Evolutionary conservation across 2,329 filamentous ascomycete genomes (phyloP), one percentile per base, ranked within the genome.

Genomic region (Pseudopithomyces chartarum): DNA sequence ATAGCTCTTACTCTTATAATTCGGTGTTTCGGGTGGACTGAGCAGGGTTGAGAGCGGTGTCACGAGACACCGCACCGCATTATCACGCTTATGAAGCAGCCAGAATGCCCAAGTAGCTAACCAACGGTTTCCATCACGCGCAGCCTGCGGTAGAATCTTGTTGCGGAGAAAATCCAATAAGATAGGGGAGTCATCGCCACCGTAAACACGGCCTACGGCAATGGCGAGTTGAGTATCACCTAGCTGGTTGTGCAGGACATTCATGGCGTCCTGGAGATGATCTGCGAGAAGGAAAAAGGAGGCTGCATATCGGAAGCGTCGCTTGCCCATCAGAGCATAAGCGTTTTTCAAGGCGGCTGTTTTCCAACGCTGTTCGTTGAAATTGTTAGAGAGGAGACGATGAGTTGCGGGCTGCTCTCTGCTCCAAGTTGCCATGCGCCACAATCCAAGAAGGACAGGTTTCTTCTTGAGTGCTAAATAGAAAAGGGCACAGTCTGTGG

Each of bases 81-180:
- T 90, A 63, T 96, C 90, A 58, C 88, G 86, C 60, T 90, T 85
- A 36, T 87, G 87, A 5, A 98, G 82, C 83, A 97, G 91, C 89
- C 92, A 96, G 71, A 97, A 97, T 2, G 91, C 91, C 95, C 95
- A 99, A 0, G 90, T 95, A 11, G 93, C 91, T 56, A 97, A 85
- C 94, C 95, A 99, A 55, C 94, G 85, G 70, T 99, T 94, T 2
- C 92, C 92, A 61, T 94, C 88, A 39, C 87, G 84, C 0, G 90
- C 87, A 17, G 95, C 95, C 59, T 90, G 78, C 0, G 87, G 85
- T 0, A 98, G 81, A 1, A 98, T 85, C 58, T 89, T 90, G 11
- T 96, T 90, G 66, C 91, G 86, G 1, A 99, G 80, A 8, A 99
- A 82, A 55, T 85, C 86, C 23, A 83, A 83, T 2, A 98, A 74